These are phyloP conservation scores for Olyra latifolia DNA, from an alignment of 176 grass and related monocot species.

Conservation along the genomic window DNA sequence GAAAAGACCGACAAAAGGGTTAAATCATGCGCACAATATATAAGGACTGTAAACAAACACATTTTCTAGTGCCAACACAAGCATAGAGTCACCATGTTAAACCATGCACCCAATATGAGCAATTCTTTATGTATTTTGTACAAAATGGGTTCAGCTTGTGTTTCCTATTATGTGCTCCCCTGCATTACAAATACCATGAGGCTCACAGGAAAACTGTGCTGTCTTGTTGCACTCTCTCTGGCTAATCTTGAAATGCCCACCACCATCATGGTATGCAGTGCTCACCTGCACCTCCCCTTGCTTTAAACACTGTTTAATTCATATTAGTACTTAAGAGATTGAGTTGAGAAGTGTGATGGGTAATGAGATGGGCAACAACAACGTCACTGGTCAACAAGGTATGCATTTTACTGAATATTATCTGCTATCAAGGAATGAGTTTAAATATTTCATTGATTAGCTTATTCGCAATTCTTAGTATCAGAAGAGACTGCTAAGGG, in stretches of 20 bases:
- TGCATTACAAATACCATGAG: constrained; percentile 35
- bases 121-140: background rate
- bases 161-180: constrained; percentile 18
- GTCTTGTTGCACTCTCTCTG: constrained; percentile 26
- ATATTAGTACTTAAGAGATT: constrained; percentile 32
- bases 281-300: background rate
- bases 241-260: constrained; percentile 17
- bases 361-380: constrained; percentile 58
- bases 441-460: background rate
- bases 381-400: constrained; percentile 48
- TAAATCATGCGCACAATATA: background rate
- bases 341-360: constrained; percentile 16
- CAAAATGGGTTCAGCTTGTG: constrained; percentile 1
- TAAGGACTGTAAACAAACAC: background rate
- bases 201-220: constrained; percentile 35
- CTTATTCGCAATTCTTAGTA: constrained; percentile 14
- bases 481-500: constrained; percentile 24
- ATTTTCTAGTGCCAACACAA: background rate
- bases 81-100: constrained; percentile 11
- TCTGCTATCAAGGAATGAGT: constrained; percentile 2
- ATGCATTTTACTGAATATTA: constrained; percentile 14
- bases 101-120: constrained; percentile 10
- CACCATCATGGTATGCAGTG: constrained; percentile 34
- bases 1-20: background rate
- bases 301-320: constrained; percentile 19